Percentiles rank a stretch among this genome's conserved stretches.
These are phyloP conservation scores for Hygrocybe punicea DNA, from an alignment of 768 basidiomycete genomes.

Conservation along the genomic window DNA sequence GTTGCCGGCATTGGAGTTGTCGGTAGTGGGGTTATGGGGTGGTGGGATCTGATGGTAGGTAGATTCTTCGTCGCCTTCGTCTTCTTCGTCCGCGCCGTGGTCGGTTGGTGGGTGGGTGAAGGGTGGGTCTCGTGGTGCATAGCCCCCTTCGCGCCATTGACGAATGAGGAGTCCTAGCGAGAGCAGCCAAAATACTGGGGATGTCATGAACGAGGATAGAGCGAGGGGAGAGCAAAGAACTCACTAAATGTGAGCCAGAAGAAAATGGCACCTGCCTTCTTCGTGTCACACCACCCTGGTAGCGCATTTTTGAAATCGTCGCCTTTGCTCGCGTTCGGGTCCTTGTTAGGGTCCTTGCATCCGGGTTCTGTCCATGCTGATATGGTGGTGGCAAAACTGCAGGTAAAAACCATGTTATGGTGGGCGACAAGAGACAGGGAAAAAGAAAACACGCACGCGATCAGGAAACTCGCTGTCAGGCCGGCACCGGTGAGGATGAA, in stretches of 20 bases:
- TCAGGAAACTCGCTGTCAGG: slow-evolving; percentile 60
- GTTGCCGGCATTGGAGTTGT: slow-evolving; percentile 28
- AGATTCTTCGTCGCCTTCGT: slow-evolving; percentile 52
- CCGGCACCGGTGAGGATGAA: slow-evolving; percentile 82
- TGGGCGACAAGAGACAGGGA: slow-evolving; percentile 1
- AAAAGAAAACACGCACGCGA: slow-evolving; percentile 57
- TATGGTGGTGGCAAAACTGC: slow-evolving; percentile 70
- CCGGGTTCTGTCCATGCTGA: slow-evolving; percentile 87
- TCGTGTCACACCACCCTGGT: slow-evolving; percentile 84
- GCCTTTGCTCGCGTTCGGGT: slow-evolving; percentile 71
- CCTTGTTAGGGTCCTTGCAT: slow-evolving; percentile 79
- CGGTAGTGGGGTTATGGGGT: slow-evolving; percentile 23
- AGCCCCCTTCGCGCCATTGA: slow-evolving; percentile 74
- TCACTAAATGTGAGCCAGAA: slow-evolving; percentile 81
- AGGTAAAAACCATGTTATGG: slow-evolving; percentile 1
- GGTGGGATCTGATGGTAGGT: slow-evolving; percentile 50
- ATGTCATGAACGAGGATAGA: slow-evolving; percentile 4
- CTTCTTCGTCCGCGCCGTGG: slow-evolving; percentile 48
- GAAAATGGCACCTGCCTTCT: slow-evolving; percentile 86
- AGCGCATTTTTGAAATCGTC: slow-evolving; percentile 65
- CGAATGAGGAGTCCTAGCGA: slow-evolving; percentile 63
- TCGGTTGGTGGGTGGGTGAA: slow-evolving; percentile 60
- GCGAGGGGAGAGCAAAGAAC: slow-evolving; percentile 20
- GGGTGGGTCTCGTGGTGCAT: slow-evolving; percentile 62
- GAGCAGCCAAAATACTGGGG: slow-evolving; percentile 68